Conservation (phyloP, 768 basidiomycete genomes). For the Leucocoprinus birnbaumii region DNA sequence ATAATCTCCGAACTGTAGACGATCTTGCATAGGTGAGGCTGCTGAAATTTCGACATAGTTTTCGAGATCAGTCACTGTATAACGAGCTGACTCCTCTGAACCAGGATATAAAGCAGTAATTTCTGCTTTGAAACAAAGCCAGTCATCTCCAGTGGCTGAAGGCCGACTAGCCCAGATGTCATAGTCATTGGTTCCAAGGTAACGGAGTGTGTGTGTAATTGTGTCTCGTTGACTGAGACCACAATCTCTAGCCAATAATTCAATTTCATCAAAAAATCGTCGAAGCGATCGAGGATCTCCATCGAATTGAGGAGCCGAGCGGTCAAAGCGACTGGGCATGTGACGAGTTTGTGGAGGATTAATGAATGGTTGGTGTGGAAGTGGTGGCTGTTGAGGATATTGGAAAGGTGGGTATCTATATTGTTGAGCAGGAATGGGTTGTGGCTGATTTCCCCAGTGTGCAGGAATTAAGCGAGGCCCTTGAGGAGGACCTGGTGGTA, state of each 20-base stretch:
- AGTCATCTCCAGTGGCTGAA: background rate
- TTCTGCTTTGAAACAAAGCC: background rate
- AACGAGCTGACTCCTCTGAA: background rate
- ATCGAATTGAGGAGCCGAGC: background rate
- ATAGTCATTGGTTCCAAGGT: background rate
- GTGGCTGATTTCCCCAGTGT: too few relatives aligned
- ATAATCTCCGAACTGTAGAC: slow-evolving; percentile 9
- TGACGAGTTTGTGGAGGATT: too few relatives aligned
- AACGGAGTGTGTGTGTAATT: background rate
- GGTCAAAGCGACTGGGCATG: too few relatives aligned
- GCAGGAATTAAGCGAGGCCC: too few relatives aligned
- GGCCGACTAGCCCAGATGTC: background rate
- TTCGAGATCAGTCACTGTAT: slow-evolving; percentile 6
- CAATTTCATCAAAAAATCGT: background rate
- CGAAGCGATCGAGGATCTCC: background rate
- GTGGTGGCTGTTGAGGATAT: too few relatives aligned
- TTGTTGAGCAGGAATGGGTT: too few relatives aligned
- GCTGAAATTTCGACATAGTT: background rate
- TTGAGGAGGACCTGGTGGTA: too few relatives aligned
- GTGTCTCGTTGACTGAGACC: background rate
- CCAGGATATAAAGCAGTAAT: slow-evolving; percentile 2
- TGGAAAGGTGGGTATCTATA: too few relatives aligned
- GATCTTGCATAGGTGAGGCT: background rate
- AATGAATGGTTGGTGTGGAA: too few relatives aligned
- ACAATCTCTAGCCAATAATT: background rate